Conservation (phyloP, 1,284 basidiomycete species). For the Rhodotorula sp. region DNA sequence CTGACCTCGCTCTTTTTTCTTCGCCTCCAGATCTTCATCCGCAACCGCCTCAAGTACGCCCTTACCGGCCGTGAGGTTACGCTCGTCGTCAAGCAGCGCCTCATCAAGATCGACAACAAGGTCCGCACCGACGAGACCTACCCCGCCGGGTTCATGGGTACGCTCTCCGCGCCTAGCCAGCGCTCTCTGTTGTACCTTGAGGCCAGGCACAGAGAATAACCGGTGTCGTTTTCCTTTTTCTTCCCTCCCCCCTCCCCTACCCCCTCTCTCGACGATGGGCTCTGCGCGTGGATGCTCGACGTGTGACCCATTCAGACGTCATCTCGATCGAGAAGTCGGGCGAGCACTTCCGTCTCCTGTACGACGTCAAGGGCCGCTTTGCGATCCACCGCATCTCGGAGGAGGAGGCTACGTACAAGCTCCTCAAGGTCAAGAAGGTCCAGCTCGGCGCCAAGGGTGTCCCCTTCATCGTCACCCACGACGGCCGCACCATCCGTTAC, state of each 20-base stretch:
- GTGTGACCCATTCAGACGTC: constrained; percentile 63
- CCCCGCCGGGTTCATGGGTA: constrained; percentile 96
- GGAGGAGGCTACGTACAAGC: constrained; percentile 97
- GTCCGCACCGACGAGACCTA: constrained; percentile 97
- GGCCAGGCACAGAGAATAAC: constrained; percentile 19
- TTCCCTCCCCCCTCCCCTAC: constrained; percentile 10
- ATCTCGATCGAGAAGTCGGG: constrained; percentile 96
- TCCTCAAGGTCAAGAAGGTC: constrained; percentile 91
- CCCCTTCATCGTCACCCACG: constrained; percentile 96
- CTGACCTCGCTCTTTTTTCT: constrained; percentile 44
- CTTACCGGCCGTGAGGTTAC: constrained; percentile 94
- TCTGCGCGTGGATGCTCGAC: background rate
- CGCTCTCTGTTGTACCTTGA: constrained; percentile 14
- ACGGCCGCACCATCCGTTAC: constrained; percentile 99
- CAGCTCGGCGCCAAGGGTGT: constrained; percentile 92
- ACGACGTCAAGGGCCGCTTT: constrained; percentile 99
- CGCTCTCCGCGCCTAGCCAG: constrained; percentile 19
- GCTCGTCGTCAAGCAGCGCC: constrained; percentile 89
- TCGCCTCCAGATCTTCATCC: constrained; percentile 91
- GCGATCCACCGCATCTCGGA: constrained; percentile 98
- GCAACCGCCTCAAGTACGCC: constrained; percentile 99
- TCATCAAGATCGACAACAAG: constrained; percentile 98
- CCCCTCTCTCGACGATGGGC: background rate
- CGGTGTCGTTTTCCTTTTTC: constrained; percentile 12
- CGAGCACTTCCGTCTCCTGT: constrained; percentile 99